These are phyloP conservation scores for Hypoxylon sp. DNA, from an alignment of 2,329 filamentous ascomycete genomes.

Conservation along the genomic window DNA sequence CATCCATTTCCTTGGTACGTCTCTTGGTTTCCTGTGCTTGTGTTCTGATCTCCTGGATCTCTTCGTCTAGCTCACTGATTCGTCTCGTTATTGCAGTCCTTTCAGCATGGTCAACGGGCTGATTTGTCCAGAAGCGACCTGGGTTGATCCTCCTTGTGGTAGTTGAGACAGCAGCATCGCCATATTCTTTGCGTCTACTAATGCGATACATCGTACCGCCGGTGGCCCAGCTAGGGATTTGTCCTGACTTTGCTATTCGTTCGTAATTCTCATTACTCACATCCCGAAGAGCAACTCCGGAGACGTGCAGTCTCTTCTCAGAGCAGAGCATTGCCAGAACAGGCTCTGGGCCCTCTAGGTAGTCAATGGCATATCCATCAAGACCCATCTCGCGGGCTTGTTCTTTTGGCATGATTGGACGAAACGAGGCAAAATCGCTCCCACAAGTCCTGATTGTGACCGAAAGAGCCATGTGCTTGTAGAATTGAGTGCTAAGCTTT, in stretches of 20 bases:
- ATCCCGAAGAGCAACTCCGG: slow-evolving; percentile 74
- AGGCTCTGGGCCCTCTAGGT: slow-evolving; percentile 82
- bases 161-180: slow-evolving; percentile 79
- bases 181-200: slow-evolving; percentile 83
- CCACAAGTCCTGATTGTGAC: slow-evolving; percentile 79
- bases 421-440: slow-evolving; percentile 68
- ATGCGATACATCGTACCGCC: slow-evolving; percentile 75
- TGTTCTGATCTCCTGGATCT: slow-evolving; percentile 56
- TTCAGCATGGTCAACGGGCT: slow-evolving; percentile 77
- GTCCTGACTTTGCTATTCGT: slow-evolving; percentile 69
- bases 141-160: slow-evolving; percentile 71
- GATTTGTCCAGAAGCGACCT: slow-evolving; percentile 82
- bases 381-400: slow-evolving; percentile 75
- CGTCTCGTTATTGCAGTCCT: slow-evolving; percentile 73
- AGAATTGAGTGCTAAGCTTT: slow-evolving; percentile 77
- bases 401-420: slow-evolving; percentile 67
- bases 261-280: slow-evolving; percentile 78
- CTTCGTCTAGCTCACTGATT: slow-evolving; percentile 60
- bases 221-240: slow-evolving; percentile 79
- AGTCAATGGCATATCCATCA: slow-evolving; percentile 85
- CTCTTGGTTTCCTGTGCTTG: slow-evolving; percentile 56
- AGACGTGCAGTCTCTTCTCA: slow-evolving; percentile 76
- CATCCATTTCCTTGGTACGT: slow-evolving; percentile 57
- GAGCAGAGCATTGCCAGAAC: slow-evolving; percentile 91
- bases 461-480: slow-evolving; percentile 74